Conservation (phyloP, 2,329 filamentous ascomycete genomes). For the Thelonectria olida region DNA sequence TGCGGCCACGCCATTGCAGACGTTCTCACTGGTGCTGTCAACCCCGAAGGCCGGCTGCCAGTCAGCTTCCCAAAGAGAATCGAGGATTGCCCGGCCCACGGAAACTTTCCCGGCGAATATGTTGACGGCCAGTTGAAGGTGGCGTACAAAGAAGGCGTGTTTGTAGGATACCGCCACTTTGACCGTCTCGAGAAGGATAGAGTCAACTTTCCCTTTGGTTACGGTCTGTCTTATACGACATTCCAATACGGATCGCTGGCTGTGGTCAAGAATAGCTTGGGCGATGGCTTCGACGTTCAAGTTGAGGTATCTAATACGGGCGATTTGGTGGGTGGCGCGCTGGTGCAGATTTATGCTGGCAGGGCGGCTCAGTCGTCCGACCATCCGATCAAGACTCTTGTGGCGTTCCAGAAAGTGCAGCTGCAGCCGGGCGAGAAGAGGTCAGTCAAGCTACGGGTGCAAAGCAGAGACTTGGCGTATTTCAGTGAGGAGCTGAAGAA, state of each 20-base stretch:
- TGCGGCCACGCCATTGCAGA: conserved; percentile 73
- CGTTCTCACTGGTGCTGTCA: conserved; percentile 69
- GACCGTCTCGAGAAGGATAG: conserved; percentile 53
- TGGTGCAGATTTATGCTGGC: conserved; percentile 63
- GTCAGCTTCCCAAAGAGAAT: conserved; percentile 67
- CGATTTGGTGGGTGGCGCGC: conserved; percentile 54
- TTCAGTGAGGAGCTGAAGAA: conserved; percentile 35
- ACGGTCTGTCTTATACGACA: conserved; percentile 23
- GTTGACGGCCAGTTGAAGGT: conserved; percentile 58
- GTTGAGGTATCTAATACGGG: conserved; percentile 68
- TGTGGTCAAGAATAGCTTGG: neutral
- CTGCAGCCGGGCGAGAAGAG: conserved; percentile 30
- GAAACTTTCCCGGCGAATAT: conserved; percentile 65
- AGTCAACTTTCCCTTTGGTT: conserved; percentile 26
- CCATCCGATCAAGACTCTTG: conserved; percentile 36
- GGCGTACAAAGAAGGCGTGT: conserved; percentile 72
- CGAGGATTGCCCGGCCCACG: conserved; percentile 70
- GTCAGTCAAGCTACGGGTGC: conserved; percentile 23
- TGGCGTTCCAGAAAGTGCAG: conserved; percentile 38
- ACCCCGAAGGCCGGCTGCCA: conserved; percentile 63
- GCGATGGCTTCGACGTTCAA: conserved; percentile 43
- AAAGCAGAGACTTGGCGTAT: conserved; percentile 39
- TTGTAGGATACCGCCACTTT: conserved; percentile 74
- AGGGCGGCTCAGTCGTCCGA: neutral
- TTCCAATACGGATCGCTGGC: conserved; percentile 41